A percentile compares a stretch with the other conserved stretches of the same genome.
Conservation (phyloP, 305 asterid genomes). For the Andrographis paniculata region DNA sequence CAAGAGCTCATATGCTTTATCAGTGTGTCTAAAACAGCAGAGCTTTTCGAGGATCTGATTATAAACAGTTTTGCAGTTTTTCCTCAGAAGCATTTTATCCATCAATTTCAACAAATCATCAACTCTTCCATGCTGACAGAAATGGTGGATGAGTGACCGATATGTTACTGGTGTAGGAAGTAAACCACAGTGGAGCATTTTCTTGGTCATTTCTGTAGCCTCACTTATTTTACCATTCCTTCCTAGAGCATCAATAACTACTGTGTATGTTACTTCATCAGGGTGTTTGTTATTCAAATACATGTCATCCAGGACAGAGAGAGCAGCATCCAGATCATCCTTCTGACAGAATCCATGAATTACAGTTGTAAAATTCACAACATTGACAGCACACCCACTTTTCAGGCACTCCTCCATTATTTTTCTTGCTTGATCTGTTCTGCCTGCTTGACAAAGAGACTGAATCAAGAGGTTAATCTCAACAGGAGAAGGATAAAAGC, state of each 20-base stretch:
- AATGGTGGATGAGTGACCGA: slow-evolving; percentile 69
- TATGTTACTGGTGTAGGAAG: slow-evolving; percentile 85
- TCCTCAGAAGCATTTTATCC: slow-evolving; percentile 62
- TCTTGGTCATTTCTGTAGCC: slow-evolving; percentile 57
- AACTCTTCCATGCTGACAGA: slow-evolving; percentile 49
- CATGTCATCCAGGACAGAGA: slow-evolving; percentile 90
- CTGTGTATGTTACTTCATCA: slow-evolving; percentile 71
- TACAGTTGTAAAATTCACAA: slow-evolving; percentile 73
- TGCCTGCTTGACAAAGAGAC: slow-evolving; percentile 50
- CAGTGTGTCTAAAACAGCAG: slow-evolving; percentile 47
- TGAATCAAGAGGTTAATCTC: slow-evolving; percentile 79
- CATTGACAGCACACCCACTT: slow-evolving; percentile 81
- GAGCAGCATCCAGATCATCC: slow-evolving; percentile 64
- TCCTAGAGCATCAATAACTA: slow-evolving; percentile 55
- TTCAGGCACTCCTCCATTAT: slow-evolving; percentile 69
- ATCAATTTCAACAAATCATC: slow-evolving; percentile 56
- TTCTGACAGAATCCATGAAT: slow-evolving; percentile 80
- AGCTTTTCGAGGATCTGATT: slow-evolving; percentile 85
- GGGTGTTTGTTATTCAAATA: slow-evolving; percentile 83
- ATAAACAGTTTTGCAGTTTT: slow-evolving; percentile 46
- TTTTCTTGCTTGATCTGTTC: slow-evolving; percentile 47
- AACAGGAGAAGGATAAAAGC: slow-evolving; percentile 69
- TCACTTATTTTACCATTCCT: slow-evolving; percentile 61
- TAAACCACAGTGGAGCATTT: slow-evolving; percentile 72
- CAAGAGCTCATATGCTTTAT: slow-evolving; percentile 71